These are phyloP conservation scores for Bipolaris victoriae DNA, from an alignment of 2,329 filamentous ascomycete genomes.

Conservation along the genomic window DNA sequence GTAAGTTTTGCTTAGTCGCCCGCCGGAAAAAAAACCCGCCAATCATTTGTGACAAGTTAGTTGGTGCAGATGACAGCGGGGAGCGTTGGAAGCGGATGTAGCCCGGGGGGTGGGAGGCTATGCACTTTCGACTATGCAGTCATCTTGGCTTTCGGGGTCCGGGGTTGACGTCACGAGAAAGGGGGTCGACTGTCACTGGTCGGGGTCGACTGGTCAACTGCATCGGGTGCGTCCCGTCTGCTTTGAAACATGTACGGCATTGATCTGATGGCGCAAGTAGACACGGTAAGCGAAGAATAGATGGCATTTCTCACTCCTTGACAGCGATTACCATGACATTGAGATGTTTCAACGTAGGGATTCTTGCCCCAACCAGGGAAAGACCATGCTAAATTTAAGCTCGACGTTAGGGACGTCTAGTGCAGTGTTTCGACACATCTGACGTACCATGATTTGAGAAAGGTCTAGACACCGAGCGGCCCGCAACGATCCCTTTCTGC, in stretches of 20 bases:
- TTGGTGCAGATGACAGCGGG: constrained; percentile 10
- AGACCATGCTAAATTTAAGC: constrained; percentile 5
- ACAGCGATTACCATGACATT: constrained; percentile 5
- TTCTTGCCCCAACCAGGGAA: not conserved
- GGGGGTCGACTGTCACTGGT: not conserved
- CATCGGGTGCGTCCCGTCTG: not conserved
- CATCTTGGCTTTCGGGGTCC: not conserved
- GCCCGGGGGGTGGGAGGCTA: not conserved
- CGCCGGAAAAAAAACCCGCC: not conserved
- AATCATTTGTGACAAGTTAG: not conserved
- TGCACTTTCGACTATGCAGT: not conserved
- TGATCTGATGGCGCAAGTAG: not conserved
- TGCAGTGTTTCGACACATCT: constrained; percentile 13
- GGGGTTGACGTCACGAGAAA: not conserved
- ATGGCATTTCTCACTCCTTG: not conserved
- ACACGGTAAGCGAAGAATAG: not conserved
- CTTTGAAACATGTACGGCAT: not conserved
- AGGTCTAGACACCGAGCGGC: constrained; percentile 7
- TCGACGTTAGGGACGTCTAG: constrained; percentile 8
- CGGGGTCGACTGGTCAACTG: not conserved
- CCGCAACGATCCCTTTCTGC: not conserved
- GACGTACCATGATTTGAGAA: constrained; percentile 14
- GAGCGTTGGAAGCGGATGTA: constrained; percentile 9
- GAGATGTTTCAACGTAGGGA: constrained; percentile 3
- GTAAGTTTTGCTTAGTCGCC: no score